Conservation (phyloP, 176 grass and related monocot species). For the Oryza longistaminata region DNA sequence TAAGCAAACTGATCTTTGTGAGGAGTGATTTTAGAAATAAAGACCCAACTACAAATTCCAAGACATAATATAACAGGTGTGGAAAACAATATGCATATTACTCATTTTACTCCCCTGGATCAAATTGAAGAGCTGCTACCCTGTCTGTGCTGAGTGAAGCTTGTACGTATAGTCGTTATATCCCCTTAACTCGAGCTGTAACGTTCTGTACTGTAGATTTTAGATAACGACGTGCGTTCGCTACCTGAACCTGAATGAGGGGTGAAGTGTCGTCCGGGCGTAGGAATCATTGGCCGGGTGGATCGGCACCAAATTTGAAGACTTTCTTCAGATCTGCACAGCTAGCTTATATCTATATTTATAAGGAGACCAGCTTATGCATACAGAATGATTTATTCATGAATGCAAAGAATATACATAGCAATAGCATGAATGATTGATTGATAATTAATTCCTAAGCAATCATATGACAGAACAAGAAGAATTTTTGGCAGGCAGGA, state of each 20-base stretch:
- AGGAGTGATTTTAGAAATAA: not conserved
- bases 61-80: not conserved
- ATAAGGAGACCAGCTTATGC: too few species aligned
- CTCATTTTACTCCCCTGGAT: too few species aligned
- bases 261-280: not conserved
- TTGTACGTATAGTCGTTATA: not conserved
- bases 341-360: too few species aligned
- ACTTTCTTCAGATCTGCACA: too few species aligned
- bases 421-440: too few species aligned
- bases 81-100: not conserved
- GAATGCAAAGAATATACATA: too few species aligned
- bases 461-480: too few species aligned
- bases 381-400: too few species aligned
- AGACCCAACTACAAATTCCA: not conserved
- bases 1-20: too few species aligned
- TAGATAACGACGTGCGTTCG: not conserved
- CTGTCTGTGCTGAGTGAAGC: not conserved
- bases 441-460: too few species aligned
- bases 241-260: not conserved
- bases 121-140: too few species aligned
- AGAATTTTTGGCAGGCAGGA: too few species aligned
- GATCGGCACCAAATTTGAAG: not conserved
- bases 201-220: not conserved
- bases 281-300: not conserved
- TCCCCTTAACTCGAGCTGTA: not conserved